Base-by-base conservation (phyloP, 768 basidiomycete species). In the Mycena galericulata region DNA sequence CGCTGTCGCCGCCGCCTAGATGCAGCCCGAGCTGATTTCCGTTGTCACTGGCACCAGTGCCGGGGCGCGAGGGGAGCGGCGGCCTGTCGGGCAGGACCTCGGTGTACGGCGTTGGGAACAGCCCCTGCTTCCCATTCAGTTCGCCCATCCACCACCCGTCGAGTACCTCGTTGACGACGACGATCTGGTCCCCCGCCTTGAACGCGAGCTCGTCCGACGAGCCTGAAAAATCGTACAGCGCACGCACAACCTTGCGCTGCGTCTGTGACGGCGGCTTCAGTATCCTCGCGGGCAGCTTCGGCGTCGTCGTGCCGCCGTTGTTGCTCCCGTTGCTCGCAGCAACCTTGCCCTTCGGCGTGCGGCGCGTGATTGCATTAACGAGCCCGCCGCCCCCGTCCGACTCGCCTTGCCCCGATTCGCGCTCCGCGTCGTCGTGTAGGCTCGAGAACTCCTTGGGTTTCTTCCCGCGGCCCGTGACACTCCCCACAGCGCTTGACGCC, bases 101-200 rank as follows among this genome's bases (percentile, higher is more conserved):
- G 11, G 89, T 90, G 78, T 95, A 92, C 8, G 89, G 86, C 1
- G 88, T 86, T 0, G 96, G 96, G 84, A 98, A 97, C 45, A 97
- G 76, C 17, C 96, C 96, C 57, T 86, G 89, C 68, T 83, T 84
- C 2, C 93, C 94, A 62, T 86, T 80, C 36, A 89, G 76, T 75
- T 92, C 89, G 9, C 95, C 96, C 82, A 95, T 87, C 92, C 94
- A 97, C 96, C 96, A 97, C 67, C 89, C 95, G 68, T 94, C 92
- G 36, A 95, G 82, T 1, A 96, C 93, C 76, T 97, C 94, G 36
- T 89, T 90, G 30, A 94, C 72, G 30, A 96, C 90, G 17, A 85
- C 78, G 63, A 98, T 92, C 71, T 94, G 88, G 43, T 92, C 90
- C 0, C 95, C 96, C 6, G 84, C 81, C 64, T 81, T 85, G 81